A percentile compares a stretch with the other conserved stretches of the same genome.
phyloP scores from a whole-genome alignment of 495 filamentous ascomycete species.

The Hypoxylon cercidicola region DNA sequence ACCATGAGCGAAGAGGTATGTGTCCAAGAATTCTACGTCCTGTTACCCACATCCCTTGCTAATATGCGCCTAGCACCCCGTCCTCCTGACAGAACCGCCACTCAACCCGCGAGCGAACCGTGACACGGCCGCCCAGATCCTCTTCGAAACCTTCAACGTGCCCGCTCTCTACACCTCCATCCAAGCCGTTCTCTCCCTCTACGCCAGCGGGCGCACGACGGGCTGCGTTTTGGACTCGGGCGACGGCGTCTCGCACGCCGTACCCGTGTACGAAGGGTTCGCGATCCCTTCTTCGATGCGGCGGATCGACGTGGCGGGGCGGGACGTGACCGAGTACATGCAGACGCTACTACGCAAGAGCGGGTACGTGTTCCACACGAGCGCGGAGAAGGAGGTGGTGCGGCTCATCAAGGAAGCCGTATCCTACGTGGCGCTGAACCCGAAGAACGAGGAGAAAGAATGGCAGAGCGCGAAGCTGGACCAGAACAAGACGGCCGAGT shows the following conservation, averaged over 20 bases:
- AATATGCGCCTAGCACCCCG: slow-evolving; percentile 75
- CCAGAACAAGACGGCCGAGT: slow-evolving; percentile 79
- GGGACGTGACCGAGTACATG: slow-evolving; percentile 96
- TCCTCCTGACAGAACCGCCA: slow-evolving; percentile 95
- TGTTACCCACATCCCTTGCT: slow-evolving; percentile 3
- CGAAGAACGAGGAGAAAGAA: slow-evolving; percentile 95
- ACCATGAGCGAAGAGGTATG: slow-evolving; percentile 92
- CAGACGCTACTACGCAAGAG: slow-evolving; percentile 91
- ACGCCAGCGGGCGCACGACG: slow-evolving; percentile 95
- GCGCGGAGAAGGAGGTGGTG: slow-evolving; percentile 97
- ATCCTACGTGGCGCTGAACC: slow-evolving; percentile 90
- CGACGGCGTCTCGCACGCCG: slow-evolving; percentile 96
- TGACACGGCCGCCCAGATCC: slow-evolving; percentile 95
- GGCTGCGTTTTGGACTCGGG: slow-evolving; percentile 95
- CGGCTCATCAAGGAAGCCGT: slow-evolving; percentile 96
- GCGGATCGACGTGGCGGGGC: slow-evolving; percentile 95
- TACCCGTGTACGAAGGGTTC: slow-evolving; percentile 98
- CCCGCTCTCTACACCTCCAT: slow-evolving; percentile 96
- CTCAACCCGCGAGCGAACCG: slow-evolving; percentile 96
- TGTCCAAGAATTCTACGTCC: slow-evolving; percentile 35
- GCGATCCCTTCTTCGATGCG: slow-evolving; percentile 94
- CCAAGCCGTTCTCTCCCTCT: slow-evolving; percentile 95
- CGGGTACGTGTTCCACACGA: slow-evolving; percentile 95
- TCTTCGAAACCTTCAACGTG: slow-evolving; percentile 99
- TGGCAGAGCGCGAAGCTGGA: slow-evolving; percentile 77